Evolutionary conservation across 2,329 filamentous ascomycete genomes (phyloP).

Genomic region (Fusarium nodosum): DNA sequence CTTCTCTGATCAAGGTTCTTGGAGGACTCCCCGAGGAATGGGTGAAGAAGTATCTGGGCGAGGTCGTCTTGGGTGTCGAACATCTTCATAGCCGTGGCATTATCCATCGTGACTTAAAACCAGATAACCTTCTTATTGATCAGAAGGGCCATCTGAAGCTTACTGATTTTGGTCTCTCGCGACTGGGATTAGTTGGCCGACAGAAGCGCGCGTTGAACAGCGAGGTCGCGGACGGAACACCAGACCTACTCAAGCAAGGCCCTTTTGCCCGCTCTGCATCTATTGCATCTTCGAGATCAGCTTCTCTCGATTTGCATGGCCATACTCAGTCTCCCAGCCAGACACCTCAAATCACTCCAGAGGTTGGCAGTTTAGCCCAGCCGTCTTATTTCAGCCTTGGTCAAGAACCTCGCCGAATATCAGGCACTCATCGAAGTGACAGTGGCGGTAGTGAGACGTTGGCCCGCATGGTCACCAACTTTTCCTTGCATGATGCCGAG

Average conservation of each 20-base stretch:
- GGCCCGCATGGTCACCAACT: constrained; percentile 83
- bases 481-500: constrained; percentile 77
- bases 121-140: constrained; percentile 96
- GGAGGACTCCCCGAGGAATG: constrained; percentile 95
- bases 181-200: constrained; percentile 96
- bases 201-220: constrained; percentile 92
- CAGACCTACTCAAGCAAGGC: constrained; percentile 91
- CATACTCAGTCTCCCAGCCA: constrained; percentile 80
- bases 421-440: constrained; percentile 84
- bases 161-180: constrained; percentile 96
- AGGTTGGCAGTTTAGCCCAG: constrained; percentile 74
- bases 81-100: constrained; percentile 95
- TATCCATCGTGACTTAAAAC: constrained; percentile 96
- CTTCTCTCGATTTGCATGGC: constrained; percentile 89
- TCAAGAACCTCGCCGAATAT: constrained; percentile 76
- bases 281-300: constrained; percentile 89
- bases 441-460: constrained; percentile 91
- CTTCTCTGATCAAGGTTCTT: constrained; percentile 93
- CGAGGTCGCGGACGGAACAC: constrained; percentile 82
- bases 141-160: constrained; percentile 96
- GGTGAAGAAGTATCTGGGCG: constrained; percentile 97
- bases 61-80: constrained; percentile 96
- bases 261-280: constrained; percentile 90
- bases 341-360: constrained; percentile 88
- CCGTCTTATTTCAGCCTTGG: constrained; percentile 93